These are phyloP conservation scores for Acacia pycnantha DNA, from an alignment of 331 rosid genomes.

Conservation along the genomic window DNA sequence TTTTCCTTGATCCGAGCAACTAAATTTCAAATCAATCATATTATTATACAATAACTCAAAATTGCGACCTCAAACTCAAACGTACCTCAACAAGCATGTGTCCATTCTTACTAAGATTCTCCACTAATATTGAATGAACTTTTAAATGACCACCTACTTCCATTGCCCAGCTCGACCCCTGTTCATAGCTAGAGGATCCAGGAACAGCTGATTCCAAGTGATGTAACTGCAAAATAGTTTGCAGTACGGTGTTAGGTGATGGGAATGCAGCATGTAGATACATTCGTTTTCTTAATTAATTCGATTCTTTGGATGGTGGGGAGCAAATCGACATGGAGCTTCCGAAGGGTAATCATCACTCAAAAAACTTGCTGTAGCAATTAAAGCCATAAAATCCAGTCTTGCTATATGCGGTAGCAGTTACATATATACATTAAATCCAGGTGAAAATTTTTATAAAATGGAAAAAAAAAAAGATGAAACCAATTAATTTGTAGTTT, in stretches of 20 bases:
- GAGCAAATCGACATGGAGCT: conserved; percentile 12
- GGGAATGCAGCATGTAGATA: conserved; percentile 7
- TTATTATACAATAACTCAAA: neutral
- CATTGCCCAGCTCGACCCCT: conserved; percentile 95
- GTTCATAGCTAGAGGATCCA: conserved; percentile 62
- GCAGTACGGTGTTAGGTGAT: conserved; percentile 21
- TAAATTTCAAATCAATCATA: neutral
- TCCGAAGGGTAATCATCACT: conserved; percentile 1
- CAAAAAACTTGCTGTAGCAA: conserved; percentile 11
- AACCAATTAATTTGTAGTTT: conserved; percentile 6
- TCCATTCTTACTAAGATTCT: conserved; percentile 77
- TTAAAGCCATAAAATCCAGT: conserved; percentile 5
- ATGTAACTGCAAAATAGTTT: conserved; percentile 49
- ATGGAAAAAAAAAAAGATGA: neutral
- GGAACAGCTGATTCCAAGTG: conserved; percentile 56
- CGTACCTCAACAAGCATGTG: conserved; percentile 92
- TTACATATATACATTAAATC: neutral
- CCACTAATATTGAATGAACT: conserved; percentile 82
- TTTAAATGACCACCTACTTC: conserved; percentile 93
- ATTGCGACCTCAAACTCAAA: neutral
- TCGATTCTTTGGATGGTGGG: neutral
- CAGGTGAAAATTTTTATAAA: neutral
- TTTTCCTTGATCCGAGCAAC: neutral
- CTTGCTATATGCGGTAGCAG: neutral
- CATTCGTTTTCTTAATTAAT: neutral